phyloP scores from a whole-genome alignment of 1,284 basidiomycete genomes.

The Volvariella surrecta region DNA sequence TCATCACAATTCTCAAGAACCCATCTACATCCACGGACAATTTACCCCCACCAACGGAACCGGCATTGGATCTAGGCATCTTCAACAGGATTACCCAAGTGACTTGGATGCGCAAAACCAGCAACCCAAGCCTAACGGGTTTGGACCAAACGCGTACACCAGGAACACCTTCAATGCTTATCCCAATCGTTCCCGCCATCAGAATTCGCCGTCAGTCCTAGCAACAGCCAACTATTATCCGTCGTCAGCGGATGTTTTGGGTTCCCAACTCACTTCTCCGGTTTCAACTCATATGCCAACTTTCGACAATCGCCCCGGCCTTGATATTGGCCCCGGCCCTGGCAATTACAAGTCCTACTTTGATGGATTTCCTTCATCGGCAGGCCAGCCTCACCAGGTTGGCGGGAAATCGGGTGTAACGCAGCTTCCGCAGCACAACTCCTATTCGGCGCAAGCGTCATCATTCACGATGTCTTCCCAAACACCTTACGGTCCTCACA shows the following conservation, averaged over 20 bases:
- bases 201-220: slow-evolving; percentile 18
- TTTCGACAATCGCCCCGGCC: slow-evolving; percentile 30
- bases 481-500: slow-evolving; percentile 64
- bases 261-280: slow-evolving; percentile 24
- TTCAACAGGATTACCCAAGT: slow-evolving; percentile 22
- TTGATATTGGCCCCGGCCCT: slow-evolving; percentile 29
- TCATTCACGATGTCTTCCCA: slow-evolving; percentile 52
- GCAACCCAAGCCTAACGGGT: slow-evolving; percentile 35
- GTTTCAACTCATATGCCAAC: slow-evolving; percentile 25
- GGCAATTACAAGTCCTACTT: slow-evolving; percentile 21
- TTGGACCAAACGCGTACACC: slow-evolving; percentile 20
- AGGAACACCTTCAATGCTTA: slow-evolving; percentile 26
- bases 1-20: slow-evolving; percentile 25
- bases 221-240: slow-evolving; percentile 19
- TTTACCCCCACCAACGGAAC: slow-evolving; percentile 25
- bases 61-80: slow-evolving; percentile 19
- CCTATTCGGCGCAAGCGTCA: slow-evolving; percentile 17
- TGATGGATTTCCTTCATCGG: slow-evolving; percentile 24
- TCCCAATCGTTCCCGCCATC: slow-evolving; percentile 29
- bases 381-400: slow-evolving; percentile 17
- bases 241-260: slow-evolving; percentile 22
- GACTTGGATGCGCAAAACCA: slow-evolving; percentile 28
- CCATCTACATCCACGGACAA: slow-evolving; percentile 16
- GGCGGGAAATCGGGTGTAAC: slow-evolving; percentile 9
- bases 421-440: slow-evolving; percentile 10